Percentiles rank a stretch among this genome's conserved stretches.
Conservation (phyloP, 805 yeast genomes). For the Saturnispora hagleri region DNA sequence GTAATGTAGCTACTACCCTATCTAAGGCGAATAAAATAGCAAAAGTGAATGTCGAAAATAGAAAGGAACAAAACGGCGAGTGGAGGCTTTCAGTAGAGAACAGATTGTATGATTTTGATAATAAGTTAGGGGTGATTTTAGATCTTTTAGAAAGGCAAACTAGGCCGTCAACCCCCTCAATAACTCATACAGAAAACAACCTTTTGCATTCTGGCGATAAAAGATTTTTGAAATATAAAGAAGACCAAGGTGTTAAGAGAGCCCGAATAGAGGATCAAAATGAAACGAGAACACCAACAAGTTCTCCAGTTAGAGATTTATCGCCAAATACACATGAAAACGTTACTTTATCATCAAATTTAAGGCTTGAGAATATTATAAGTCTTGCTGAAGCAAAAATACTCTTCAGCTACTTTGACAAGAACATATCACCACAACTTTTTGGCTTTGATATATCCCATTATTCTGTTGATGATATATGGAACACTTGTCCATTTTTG, state of each 20-base stretch:
- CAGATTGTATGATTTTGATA: slow-evolving; percentile 31
- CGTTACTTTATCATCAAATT: not conserved
- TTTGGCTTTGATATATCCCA: slow-evolving; percentile 55
- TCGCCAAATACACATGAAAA: not conserved
- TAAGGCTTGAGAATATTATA: slow-evolving; percentile 16
- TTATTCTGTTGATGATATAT: slow-evolving; percentile 39
- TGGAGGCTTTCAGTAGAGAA: slow-evolving; percentile 33
- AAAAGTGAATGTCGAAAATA: not conserved
- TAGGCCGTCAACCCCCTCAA: not conserved
- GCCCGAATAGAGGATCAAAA: not conserved
- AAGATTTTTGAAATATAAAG: not conserved
- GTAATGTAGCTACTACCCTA: not conserved
- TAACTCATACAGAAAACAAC: not conserved
- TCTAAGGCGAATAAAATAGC: not conserved
- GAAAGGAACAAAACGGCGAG: not conserved
- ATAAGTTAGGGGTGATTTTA: slow-evolving; percentile 31
- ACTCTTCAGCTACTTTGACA: slow-evolving; percentile 42
- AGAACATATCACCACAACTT: slow-evolving; percentile 50
- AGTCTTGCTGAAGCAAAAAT: slow-evolving; percentile 31
- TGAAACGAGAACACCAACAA: not conserved
- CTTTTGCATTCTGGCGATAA: not conserved
- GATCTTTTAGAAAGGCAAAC: slow-evolving; percentile 25
- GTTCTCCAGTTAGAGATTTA: not conserved
- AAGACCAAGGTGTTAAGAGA: not conserved
- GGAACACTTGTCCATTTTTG: slow-evolving; percentile 49